Evolutionary conservation across 768 basidiomycete genomes (phyloP).

Genomic region (Suillus plorans): DNA sequence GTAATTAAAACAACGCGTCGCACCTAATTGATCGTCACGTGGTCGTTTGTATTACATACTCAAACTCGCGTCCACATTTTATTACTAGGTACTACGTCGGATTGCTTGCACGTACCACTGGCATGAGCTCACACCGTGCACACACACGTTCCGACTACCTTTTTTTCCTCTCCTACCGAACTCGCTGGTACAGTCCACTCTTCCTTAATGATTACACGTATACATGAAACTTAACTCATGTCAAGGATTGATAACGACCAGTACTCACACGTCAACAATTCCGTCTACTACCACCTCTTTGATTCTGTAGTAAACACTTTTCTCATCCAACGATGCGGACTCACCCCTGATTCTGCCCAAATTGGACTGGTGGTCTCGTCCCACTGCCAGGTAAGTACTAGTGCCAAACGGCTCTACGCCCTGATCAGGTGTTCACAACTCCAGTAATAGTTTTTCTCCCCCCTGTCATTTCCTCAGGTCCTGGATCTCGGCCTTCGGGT

Average conservation of each 20-base stretch:
- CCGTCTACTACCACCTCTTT: constrained; percentile 78
- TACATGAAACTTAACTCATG: not conserved
- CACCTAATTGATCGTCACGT: constrained; percentile 17
- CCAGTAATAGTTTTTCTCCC: constrained; percentile 61
- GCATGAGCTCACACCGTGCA: not conserved
- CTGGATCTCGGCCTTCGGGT: constrained; percentile 73
- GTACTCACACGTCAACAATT: constrained; percentile 80
- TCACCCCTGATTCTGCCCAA: constrained; percentile 48
- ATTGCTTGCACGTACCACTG: too few species aligned
- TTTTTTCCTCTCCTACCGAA: constrained; percentile 62
- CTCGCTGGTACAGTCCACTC: constrained; percentile 55
- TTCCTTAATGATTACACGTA: constrained; percentile 1
- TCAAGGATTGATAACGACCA: constrained; percentile 88
- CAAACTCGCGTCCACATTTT: too few species aligned
- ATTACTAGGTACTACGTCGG: not conserved
- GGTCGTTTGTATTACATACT: constrained; percentile 2
- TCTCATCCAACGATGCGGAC: constrained; percentile 62
- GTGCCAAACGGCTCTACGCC: not conserved
- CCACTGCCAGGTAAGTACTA: constrained; percentile 53
- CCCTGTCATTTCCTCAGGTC: constrained; percentile 70
- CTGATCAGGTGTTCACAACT: not conserved
- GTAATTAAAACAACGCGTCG: constrained; percentile 21
- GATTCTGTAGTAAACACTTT: constrained; percentile 83
- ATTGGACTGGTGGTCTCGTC: constrained; percentile 84
- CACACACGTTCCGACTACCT: constrained; percentile 48